Conservation (phyloP, 495 filamentous ascomycete genomes). For the Penicillium dipodomyicola region DNA sequence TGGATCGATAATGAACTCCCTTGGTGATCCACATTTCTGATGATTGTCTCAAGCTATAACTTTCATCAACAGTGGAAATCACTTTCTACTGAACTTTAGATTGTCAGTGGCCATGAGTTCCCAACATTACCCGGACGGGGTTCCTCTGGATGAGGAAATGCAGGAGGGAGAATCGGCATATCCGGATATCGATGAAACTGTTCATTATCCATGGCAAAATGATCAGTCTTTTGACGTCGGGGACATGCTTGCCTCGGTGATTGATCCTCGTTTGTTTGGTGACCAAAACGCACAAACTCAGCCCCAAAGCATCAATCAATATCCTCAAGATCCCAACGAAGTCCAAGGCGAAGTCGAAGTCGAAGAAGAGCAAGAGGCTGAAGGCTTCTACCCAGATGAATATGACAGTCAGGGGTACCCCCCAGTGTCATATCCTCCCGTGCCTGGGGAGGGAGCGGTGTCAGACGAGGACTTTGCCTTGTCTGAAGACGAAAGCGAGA, state of each 20-base stretch:
- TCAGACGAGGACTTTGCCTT: conserved; percentile 30
- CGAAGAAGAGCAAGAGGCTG: conserved; percentile 12
- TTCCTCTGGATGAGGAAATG: conserved; percentile 11
- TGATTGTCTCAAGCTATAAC: conserved; percentile 1
- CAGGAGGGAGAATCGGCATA: conserved; percentile 28
- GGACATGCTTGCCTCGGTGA: conserved; percentile 26
- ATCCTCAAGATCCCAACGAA: not conserved
- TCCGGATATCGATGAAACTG: conserved; percentile 39
- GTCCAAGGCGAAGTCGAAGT: conserved; percentile 9
- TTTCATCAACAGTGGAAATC: not conserved
- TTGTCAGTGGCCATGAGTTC: conserved; percentile 17
- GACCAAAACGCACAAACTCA: conserved; percentile 22
- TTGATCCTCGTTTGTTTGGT: conserved; percentile 45
- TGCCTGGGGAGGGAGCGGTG: conserved; percentile 11
- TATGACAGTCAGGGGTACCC: not conserved
- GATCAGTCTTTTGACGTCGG: conserved; percentile 19
- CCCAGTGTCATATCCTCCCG: not conserved
- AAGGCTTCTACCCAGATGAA: not conserved
- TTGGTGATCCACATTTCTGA: conserved; percentile 10
- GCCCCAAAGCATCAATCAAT: conserved; percentile 12
- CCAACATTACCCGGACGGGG: conserved; percentile 18
- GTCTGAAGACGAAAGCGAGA: conserved; percentile 30
- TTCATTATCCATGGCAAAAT: conserved; percentile 40
- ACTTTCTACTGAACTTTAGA: not conserved
- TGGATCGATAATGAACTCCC: conserved; percentile 25